Percentiles rank a stretch among this genome's conserved stretches.
Conservation (phyloP, 140 eudicot genomes). For the Flaveria floridana region DNA sequence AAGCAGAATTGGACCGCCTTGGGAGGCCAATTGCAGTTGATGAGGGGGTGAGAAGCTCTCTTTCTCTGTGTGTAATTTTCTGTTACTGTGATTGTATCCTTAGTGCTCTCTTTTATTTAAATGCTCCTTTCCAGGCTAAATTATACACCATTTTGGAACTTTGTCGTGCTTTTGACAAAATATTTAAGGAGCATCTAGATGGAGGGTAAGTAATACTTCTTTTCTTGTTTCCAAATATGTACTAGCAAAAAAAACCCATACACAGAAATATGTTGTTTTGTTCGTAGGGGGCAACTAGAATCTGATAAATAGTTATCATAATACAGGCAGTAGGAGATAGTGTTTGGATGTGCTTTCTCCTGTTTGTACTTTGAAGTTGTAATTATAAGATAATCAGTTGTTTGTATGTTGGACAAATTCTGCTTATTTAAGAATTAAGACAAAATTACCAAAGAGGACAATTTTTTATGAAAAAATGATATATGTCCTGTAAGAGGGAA, state of each 20-base stretch:
- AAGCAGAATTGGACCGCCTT: constrained; percentile 85
- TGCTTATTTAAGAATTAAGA: not conserved
- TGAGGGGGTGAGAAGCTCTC: constrained; percentile 73
- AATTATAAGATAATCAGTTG: not conserved
- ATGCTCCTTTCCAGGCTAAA: constrained; percentile 62
- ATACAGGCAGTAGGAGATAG: not conserved
- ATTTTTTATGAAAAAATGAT: not conserved
- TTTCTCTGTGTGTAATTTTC: not conserved
- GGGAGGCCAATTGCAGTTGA: constrained; percentile 89
- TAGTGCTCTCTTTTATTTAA: not conserved
- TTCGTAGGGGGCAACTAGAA: not conserved
- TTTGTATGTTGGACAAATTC: not conserved
- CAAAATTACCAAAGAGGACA: not conserved
- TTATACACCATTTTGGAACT: constrained; percentile 89
- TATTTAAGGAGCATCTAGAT: constrained; percentile 90
- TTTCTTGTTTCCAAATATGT: not conserved
- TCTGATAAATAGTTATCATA: not conserved
- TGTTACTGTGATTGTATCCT: constrained; percentile 1
- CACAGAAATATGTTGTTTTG: not conserved
- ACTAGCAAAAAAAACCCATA: not conserved
- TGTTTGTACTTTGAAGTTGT: not conserved
- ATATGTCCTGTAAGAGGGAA: not conserved
- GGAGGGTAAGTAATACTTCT: constrained; percentile 67
- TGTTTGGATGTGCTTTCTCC: not conserved
- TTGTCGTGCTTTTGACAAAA: constrained; percentile 90